phyloP scores from a whole-genome alignment of 306 rosid species.

The Carpinus viminea region DNA sequence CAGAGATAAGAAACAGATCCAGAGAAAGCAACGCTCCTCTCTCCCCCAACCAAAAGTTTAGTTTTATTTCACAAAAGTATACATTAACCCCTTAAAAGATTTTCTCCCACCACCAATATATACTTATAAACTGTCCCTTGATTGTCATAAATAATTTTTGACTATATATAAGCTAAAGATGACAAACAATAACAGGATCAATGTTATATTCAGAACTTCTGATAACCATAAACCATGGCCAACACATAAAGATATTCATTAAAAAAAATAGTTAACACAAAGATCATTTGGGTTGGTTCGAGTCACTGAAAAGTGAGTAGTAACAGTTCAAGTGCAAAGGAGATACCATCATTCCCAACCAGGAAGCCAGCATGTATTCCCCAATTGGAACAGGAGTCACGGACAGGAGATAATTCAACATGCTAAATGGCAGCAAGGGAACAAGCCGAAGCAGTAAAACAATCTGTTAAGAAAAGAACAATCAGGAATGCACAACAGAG shows the following conservation, averaged over 20 bases:
- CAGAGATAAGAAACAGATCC: neutral
- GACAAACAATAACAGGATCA: neutral
- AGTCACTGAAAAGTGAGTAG: conserved; percentile 7
- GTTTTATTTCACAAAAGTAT: neutral
- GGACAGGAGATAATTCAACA: conserved; percentile 84
- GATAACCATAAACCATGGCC: conserved; percentile 11
- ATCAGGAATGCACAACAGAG: neutral
- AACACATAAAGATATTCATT: no score
- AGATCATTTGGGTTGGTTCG: neutral
- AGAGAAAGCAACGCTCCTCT: neutral
- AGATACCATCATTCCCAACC: conserved; percentile 98
- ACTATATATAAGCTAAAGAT: neutral
- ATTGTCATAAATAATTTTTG: neutral
- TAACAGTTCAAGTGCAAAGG: conserved; percentile 34
- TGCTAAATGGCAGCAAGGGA: conserved; percentile 91
- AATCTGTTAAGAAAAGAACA: conserved; percentile 52
- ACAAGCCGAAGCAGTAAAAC: conserved; percentile 91
- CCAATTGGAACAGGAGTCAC: conserved; percentile 88
- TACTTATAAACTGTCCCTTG: neutral
- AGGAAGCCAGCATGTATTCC: conserved; percentile 89
- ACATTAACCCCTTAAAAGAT: neutral
- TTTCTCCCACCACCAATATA: neutral
- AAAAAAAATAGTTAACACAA: neutral
- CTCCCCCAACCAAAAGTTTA: neutral
- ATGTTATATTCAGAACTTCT: neutral